These are phyloP conservation scores for Hibiscus mutabilis DNA, from an alignment of 345 rosid genomes.

Conservation along the genomic window DNA sequence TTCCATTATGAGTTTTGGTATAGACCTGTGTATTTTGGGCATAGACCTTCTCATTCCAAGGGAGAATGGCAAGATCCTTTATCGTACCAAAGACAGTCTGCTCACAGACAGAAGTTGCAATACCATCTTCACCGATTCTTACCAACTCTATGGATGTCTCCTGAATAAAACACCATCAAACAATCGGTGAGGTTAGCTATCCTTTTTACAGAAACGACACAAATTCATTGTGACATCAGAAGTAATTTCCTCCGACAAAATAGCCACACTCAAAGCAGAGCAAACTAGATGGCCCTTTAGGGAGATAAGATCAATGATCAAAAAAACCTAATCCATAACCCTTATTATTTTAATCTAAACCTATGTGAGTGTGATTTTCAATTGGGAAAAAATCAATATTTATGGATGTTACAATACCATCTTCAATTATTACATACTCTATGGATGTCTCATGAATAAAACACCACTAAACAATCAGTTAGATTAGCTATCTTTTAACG, in stretches of 20 bases:
- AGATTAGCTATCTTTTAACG: neutral
- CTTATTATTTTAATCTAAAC: neutral
- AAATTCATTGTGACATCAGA: neutral
- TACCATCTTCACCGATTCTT: conserved; percentile 68
- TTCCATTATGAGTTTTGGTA: conserved; percentile 3
- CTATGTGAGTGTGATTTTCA: neutral
- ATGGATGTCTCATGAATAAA: conserved; percentile 69
- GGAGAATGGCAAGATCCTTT: conserved; percentile 73
- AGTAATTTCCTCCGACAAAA: neutral
- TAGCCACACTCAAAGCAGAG: neutral
- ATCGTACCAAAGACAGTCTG: conserved; percentile 83
- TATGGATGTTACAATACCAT: conserved; percentile 56
- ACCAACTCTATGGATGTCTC: conserved; percentile 93
- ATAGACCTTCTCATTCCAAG: conserved; percentile 49
- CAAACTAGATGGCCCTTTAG: neutral
- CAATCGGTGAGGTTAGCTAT: conserved; percentile 1
- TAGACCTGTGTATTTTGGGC: conserved; percentile 45
- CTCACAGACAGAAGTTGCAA: conserved; percentile 68
- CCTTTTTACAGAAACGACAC: neutral
- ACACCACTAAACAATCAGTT: conserved; percentile 15
- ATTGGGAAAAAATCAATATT: neutral
- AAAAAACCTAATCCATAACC: neutral
- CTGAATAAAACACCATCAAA: conserved; percentile 34
- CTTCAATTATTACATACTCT: conserved; percentile 64
- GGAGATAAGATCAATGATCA: neutral